Base-by-base conservation (phyloP, 495 filamentous ascomycete species). In the Venustampulla echinocandica region DNA sequence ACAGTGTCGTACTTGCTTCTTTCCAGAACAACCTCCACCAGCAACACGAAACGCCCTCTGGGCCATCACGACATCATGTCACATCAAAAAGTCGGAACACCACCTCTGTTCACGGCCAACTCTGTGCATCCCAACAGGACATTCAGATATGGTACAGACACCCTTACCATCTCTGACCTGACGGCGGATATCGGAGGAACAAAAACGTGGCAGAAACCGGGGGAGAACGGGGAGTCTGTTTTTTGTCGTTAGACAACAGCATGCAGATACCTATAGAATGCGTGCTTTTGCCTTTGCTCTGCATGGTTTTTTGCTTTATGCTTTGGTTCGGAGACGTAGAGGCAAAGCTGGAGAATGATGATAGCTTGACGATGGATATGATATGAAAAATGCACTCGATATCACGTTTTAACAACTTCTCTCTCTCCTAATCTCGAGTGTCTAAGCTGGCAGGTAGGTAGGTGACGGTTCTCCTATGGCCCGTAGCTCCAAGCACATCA, bases 1-100 rank as follows among this genome's bases (percentile, higher is more conserved):
- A 37, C n/a, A 21, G 50, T 34, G 47, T 46, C 35, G 20, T 27
- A 42, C 49, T 53, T 53, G 30, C 28, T 27, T 18, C 21, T 23
- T 34, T 15, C 36, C 35, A 3, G 11, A 38, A 25, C 43, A 23
- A 42, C 17, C 40, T 27, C 37, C 32, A 32, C 42, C 42, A 38
- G n/a, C 46, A 46, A 49, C 18, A 38, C 21, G 10, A 44, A 32
- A 25, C 20, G 40, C 36, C 25, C 40, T 25, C 37, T 20, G 23
- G 28, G 34, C 24, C 35, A 13, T 44, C 36, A 38, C 23, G 11
- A 36, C 10, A 27, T 28, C 37, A 37, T 18, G 34, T 11, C 34
- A 11, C 15, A 37, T 5, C 9, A 5, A 10, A 37, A 10, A 37
- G 34, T 37, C 15, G 10, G 34, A 37, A 6, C 10, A 37, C 6